These are phyloP conservation scores for Fusarium miscanthi DNA, from an alignment of 2,329 filamentous ascomycete species.

Conservation along the genomic window DNA sequence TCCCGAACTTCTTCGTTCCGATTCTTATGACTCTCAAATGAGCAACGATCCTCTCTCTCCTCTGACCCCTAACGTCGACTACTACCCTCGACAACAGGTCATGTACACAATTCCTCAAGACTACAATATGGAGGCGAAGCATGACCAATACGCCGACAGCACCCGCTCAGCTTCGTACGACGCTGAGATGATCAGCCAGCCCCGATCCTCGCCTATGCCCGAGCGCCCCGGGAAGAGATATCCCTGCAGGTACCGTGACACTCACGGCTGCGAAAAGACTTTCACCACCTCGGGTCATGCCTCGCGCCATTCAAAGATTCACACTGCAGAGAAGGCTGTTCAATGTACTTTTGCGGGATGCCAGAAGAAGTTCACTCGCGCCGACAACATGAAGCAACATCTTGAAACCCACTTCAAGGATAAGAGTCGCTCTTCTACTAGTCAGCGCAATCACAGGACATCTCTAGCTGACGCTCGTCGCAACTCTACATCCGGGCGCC, in stretches of 20 bases:
- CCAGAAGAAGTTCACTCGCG: conserved; percentile 82
- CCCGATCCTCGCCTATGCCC: conserved; percentile 54
- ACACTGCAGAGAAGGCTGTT: conserved; percentile 83
- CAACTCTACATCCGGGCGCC: conserved; percentile 49
- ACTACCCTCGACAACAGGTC: conserved; percentile 53
- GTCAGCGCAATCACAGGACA: conserved; percentile 49
- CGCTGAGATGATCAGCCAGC: conserved; percentile 56
- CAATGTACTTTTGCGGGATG: conserved; percentile 75
- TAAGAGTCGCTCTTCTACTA: conserved; percentile 59
- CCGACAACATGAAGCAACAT: conserved; percentile 91
- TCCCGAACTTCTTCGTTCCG: conserved; percentile 68
- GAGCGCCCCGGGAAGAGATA: conserved; percentile 73
- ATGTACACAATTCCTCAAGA: conserved; percentile 54
- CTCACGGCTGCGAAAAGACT: conserved; percentile 78
- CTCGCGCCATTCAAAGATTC: conserved; percentile 86
- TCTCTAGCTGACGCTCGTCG: conserved; percentile 49
- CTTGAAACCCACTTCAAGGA: conserved; percentile 80
- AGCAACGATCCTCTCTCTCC: conserved; percentile 67
- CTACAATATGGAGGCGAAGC: conserved; percentile 54
- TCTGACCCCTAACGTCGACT: conserved; percentile 63
- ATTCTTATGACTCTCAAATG: conserved; percentile 71
- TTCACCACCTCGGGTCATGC: conserved; percentile 88
- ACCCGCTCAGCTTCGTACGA: conserved; percentile 63
- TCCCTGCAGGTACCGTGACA: conserved; percentile 78
- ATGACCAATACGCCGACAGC: conserved; percentile 55